Evolutionary conservation across 495 filamentous ascomycete genomes (phyloP), one percentile per base, ranked within the genome.

Genomic region (Talaromyces nanjingensis): DNA sequence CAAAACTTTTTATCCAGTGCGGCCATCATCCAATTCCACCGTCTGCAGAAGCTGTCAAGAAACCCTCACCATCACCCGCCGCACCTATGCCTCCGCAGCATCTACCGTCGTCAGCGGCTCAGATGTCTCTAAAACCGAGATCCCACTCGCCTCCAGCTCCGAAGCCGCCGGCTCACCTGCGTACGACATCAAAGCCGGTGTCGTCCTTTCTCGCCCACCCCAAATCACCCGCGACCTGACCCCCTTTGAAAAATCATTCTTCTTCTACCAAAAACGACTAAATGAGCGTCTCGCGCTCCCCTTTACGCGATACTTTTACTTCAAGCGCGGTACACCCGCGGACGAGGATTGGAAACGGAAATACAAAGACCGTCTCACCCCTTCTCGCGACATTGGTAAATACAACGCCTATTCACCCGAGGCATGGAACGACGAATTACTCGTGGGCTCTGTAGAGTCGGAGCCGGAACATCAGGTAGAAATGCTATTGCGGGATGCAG

Each of bases 201-300:
- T 97, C 62, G 86, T 97, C 64, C 89, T 99, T 64, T 92, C 91
- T 29, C 90, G 94, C 34, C 86, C 96, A 6, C 94, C 94, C 8
- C 77, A 92, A 58, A 81, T 99, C 66, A 98, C 96, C 59, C 89
- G 89, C 65, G 81, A 88, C 59, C 88, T 91, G 18, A 88, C 87
- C 34, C 81, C 89, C 12, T 98, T 99, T 75, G 94, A 99, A 76
- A 88, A 91, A 73, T 81, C 93, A 59, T 97, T 84, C 79, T 94
- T 87, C 80, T 91, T 98, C 74, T 99, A 99, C 80, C 94, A 99
- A 77, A 91, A 91, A 65, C 92, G 94, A 12, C 83, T 99, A 60
- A 96, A 99, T 76, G 94, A 99, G 79, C 91, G 94, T 11, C 81
- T 97, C 33, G 85, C 86, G 11, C 82, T 93, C 8, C 93, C 93